Percentiles rank a stretch among this genome's conserved stretches.
phyloP scores from a whole-genome alignment of 495 filamentous ascomycete species.

The Tuber brumale region DNA sequence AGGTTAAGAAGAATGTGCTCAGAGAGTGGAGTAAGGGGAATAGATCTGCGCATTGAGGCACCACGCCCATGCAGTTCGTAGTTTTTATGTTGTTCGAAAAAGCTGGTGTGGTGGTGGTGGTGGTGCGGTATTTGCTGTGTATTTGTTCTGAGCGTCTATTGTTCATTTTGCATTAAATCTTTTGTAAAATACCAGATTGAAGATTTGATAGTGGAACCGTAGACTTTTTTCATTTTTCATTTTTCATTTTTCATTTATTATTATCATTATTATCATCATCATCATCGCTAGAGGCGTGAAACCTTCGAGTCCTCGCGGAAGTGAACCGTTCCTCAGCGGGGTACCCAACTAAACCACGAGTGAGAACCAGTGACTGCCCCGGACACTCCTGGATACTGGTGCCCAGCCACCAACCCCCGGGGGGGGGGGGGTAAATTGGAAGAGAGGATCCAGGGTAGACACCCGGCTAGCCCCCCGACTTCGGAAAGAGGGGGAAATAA shows the following conservation, averaged over 20 bases:
- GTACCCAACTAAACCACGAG: not conserved
- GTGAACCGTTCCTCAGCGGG: not conserved
- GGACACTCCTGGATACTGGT: not conserved
- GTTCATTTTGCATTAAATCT: not conserved
- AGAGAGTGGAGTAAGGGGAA: constrained; percentile 72
- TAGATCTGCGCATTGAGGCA: constrained; percentile 6
- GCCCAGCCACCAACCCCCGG: too few species aligned
- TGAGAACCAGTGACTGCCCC: not conserved
- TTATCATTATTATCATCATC: too few species aligned
- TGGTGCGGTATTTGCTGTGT: not conserved
- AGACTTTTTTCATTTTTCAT: not conserved
- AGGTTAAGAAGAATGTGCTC: constrained; percentile 90
- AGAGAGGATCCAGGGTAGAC: too few species aligned
- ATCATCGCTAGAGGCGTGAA: not conserved
- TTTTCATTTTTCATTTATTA: not conserved
- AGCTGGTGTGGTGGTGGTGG: not conserved
- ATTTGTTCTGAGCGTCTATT: not conserved
- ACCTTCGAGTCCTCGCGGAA: not conserved
- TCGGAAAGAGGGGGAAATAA: too few species aligned
- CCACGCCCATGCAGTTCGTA: not conserved
- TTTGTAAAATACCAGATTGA: not conserved
- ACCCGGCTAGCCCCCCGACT: too few species aligned
- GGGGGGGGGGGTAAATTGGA: too few species aligned
- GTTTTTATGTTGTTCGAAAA: not conserved
- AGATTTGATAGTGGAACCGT: not conserved